Percentiles rank a stretch among this genome's conserved stretches.
Conservation (phyloP, 805 yeast species). For the Wickerhamomyces kurtzmanii region DNA sequence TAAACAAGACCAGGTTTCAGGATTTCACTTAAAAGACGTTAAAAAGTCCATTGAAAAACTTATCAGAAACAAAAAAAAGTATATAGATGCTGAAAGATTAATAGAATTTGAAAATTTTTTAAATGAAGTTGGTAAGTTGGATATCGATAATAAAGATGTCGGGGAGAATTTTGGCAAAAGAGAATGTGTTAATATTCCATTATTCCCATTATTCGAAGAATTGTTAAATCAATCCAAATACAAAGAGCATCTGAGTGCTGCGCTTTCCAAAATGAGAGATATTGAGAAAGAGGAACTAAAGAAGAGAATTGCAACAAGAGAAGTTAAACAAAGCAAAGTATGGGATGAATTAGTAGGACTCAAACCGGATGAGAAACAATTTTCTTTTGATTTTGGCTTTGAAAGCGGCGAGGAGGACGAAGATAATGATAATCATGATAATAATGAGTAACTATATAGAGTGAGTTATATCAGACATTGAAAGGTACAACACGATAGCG, state of each 20-base stretch:
- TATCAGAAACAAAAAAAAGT: slow-evolving; percentile 11
- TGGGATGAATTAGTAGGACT: slow-evolving; percentile 39
- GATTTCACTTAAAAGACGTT: slow-evolving; percentile 56
- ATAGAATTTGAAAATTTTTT: slow-evolving; percentile 19
- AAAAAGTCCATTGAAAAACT: slow-evolving; percentile 23
- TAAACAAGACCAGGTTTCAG: slow-evolving; percentile 67
- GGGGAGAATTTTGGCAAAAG: slow-evolving; percentile 35
- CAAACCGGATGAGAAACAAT: slow-evolving; percentile 10
- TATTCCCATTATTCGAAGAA: slow-evolving; percentile 50
- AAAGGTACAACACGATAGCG: too few relatives aligned
- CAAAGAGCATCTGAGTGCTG: slow-evolving; percentile 22
- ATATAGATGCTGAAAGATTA: slow-evolving; percentile 8
- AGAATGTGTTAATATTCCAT: slow-evolving; percentile 37
- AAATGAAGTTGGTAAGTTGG: slow-evolving; percentile 16
- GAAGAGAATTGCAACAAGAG: slow-evolving; percentile 12
- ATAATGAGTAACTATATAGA: too few relatives aligned
- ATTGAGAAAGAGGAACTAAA: slow-evolving; percentile 21
- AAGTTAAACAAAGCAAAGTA: slow-evolving; percentile 31
- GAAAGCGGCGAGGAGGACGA: too few relatives aligned
- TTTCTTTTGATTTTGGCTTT: slow-evolving; percentile 25
- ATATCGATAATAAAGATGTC: slow-evolving; percentile 45
- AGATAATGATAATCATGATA: too few relatives aligned
- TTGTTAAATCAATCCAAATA: slow-evolving; percentile 32
- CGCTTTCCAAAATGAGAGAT: slow-evolving; percentile 22
- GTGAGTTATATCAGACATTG: too few relatives aligned